Conservation (phyloP, 1,139 yeast species). For the Williopsis jadinii region DNA sequence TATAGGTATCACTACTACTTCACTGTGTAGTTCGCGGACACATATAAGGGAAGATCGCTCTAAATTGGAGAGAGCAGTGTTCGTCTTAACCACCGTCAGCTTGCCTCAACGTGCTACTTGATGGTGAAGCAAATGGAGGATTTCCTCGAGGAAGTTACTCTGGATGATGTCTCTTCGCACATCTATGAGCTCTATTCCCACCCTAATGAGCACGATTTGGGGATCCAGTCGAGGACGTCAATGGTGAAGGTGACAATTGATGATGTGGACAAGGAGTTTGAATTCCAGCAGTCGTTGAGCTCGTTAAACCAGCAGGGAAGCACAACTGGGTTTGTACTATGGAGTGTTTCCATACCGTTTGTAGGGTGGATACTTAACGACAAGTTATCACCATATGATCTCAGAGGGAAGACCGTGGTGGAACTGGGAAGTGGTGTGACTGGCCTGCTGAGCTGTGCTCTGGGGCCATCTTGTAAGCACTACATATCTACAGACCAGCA, state of each 20-base stretch:
- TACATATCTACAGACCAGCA: slow-evolving; percentile 61
- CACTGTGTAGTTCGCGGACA: no score
- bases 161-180: slow-evolving; percentile 37
- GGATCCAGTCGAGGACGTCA: slow-evolving; percentile 35
- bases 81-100: no score
- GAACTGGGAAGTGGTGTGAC: slow-evolving; percentile 67
- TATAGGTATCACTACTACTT: no score
- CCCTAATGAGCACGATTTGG: slow-evolving; percentile 36
- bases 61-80: no score
- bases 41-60: no score
- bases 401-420: slow-evolving; percentile 29
- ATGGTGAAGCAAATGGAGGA: not conserved
- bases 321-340: slow-evolving; percentile 64
- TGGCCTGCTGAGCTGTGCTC: slow-evolving; percentile 43
- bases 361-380: slow-evolving; percentile 44
- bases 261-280: slow-evolving; percentile 16
- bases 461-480: slow-evolving; percentile 32
- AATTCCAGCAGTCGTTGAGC: slow-evolving; percentile 27
- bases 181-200: slow-evolving; percentile 41
- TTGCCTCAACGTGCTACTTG: no score
- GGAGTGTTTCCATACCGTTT: slow-evolving; percentile 49
- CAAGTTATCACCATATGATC: slow-evolving; percentile 2
- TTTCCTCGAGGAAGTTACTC: slow-evolving; percentile 19
- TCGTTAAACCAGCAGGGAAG: slow-evolving; percentile 29
- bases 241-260: slow-evolving; percentile 30